Evolutionary conservation across 2,329 filamentous ascomycete species (phyloP).

Genomic region (Epichloe hybrida): DNA sequence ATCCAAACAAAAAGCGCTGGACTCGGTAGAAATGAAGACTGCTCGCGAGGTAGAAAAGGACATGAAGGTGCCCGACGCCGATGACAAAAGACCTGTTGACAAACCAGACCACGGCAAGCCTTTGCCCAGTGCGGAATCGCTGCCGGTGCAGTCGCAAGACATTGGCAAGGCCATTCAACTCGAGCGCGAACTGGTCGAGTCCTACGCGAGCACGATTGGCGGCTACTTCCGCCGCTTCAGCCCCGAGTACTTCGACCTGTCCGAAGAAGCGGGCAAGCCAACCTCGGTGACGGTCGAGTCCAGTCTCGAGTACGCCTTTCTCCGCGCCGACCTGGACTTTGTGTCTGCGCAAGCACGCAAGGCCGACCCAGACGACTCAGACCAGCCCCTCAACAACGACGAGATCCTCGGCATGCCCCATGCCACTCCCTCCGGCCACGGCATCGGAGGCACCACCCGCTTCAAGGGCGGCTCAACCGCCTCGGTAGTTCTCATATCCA

Average conservation of each 20-base stretch:
- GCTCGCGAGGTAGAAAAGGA: constrained; percentile 30
- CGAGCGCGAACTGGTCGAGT: constrained; percentile 55
- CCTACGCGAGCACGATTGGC: constrained; percentile 75
- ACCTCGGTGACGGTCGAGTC: constrained; percentile 52
- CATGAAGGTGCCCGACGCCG: constrained; percentile 19
- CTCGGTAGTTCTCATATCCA: constrained; percentile 80
- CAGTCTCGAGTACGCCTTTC: constrained; percentile 80
- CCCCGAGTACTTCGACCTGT: constrained; percentile 56
- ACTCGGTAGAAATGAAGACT: constrained; percentile 34
- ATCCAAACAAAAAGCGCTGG: constrained; percentile 15
- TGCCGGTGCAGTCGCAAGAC: constrained; percentile 39
- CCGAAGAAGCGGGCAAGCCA: constrained; percentile 17
- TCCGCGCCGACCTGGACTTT: constrained; percentile 90
- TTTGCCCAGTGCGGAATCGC: constrained; percentile 26
- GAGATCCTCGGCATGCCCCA: constrained; percentile 60
- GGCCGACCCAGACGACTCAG: constrained; percentile 59
- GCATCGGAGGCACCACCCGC: constrained; percentile 60
- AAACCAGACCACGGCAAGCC: constrained; percentile 23
- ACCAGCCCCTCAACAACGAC: constrained; percentile 69
- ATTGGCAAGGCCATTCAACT: constrained; percentile 51
- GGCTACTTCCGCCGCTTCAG: constrained; percentile 90
- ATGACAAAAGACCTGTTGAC: constrained; percentile 19
- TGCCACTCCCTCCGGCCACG: constrained; percentile 39
- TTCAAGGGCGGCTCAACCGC: constrained; percentile 93
- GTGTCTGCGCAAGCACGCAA: constrained; percentile 79